Evolutionary conservation across 2,329 filamentous ascomycete genomes (phyloP).

Genomic region (Calonectria fujianensis): DNA sequence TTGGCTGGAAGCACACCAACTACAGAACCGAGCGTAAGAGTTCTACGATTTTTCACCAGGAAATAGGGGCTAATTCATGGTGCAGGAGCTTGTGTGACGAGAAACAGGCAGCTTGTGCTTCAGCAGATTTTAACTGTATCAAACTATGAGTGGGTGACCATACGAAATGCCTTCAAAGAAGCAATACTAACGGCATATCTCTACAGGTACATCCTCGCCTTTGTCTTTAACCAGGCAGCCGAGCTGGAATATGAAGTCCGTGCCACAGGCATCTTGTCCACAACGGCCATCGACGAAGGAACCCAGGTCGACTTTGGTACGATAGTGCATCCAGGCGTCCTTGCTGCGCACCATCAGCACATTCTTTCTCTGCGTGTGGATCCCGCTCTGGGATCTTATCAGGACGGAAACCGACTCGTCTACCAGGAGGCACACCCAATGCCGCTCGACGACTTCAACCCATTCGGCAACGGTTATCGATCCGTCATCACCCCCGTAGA

Average conservation of each 20-base stretch:
- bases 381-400: constrained; percentile 58
- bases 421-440: constrained; percentile 66
- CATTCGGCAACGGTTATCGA: constrained; percentile 35
- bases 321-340: constrained; percentile 36
- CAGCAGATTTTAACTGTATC: constrained; percentile 78
- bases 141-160: constrained; percentile 68
- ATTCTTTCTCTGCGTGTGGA: constrained; percentile 82
- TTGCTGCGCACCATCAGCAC: constrained; percentile 78
- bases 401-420: constrained; percentile 64
- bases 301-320: constrained; percentile 45
- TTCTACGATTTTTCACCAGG: not conserved
- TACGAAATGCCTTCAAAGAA: too few relatives aligned
- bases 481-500: constrained; percentile 25
- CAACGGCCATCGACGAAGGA: constrained; percentile 26
- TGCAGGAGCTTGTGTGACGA: constrained; percentile 69
- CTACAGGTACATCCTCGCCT: constrained; percentile 38
- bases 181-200: not conserved
- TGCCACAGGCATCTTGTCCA: constrained; percentile 45
- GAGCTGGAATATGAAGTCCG: constrained; percentile 35
- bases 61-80: not conserved
- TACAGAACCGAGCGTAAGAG: constrained; percentile 33
- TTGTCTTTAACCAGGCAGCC: constrained; percentile 39
- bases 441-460: constrained; percentile 34
- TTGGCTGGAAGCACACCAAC: constrained; percentile 45
- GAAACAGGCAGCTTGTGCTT: constrained; percentile 74